Evolutionary conservation across 192 early-diverging fungal species (phyloP).

Genomic region (Coemansia sp.): DNA sequence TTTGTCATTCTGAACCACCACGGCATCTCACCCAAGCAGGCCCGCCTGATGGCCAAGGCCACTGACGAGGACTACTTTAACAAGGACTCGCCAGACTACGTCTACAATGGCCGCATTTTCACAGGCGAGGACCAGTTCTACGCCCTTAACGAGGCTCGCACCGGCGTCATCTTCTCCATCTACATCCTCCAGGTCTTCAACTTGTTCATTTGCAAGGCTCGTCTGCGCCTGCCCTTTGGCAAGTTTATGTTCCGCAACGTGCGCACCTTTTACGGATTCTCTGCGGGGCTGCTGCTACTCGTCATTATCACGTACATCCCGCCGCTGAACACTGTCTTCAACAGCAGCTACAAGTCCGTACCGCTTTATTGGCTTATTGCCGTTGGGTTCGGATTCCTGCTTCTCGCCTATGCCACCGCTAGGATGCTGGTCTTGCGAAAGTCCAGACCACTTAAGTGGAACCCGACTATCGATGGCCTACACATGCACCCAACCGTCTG

Average conservation of each 20-base stretch:
- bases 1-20: conserved; percentile 75
- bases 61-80: conserved; percentile 45
- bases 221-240: conserved; percentile 74
- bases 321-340: conserved; percentile 74
- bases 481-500: conserved; percentile 82
- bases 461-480: conserved; percentile 77
- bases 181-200: conserved; percentile 86
- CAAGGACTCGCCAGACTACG: conserved; percentile 50
- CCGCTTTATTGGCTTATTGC: conserved; percentile 84
- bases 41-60: conserved; percentile 58
- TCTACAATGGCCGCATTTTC: conserved; percentile 42
- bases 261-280: conserved; percentile 67
- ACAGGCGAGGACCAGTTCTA: conserved; percentile 60
- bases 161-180: conserved; percentile 70
- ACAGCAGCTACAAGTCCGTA: conserved; percentile 63
- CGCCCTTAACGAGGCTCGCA: conserved; percentile 75
- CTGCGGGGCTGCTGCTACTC: conserved; percentile 65
- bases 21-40: conserved; percentile 64
- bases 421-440: conserved; percentile 64
- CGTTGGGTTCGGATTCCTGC: conserved; percentile 75
- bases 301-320: conserved; percentile 82
- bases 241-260: conserved; percentile 79
- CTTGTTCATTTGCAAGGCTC: conserved; percentile 88
- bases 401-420: conserved; percentile 71
- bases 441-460: conserved; percentile 64